A percentile compares a stretch with the other conserved stretches of the same genome.
These are phyloP conservation scores for Calonectria honghensis DNA, from an alignment of 2,329 filamentous ascomycete genomes.

Conservation along the genomic window DNA sequence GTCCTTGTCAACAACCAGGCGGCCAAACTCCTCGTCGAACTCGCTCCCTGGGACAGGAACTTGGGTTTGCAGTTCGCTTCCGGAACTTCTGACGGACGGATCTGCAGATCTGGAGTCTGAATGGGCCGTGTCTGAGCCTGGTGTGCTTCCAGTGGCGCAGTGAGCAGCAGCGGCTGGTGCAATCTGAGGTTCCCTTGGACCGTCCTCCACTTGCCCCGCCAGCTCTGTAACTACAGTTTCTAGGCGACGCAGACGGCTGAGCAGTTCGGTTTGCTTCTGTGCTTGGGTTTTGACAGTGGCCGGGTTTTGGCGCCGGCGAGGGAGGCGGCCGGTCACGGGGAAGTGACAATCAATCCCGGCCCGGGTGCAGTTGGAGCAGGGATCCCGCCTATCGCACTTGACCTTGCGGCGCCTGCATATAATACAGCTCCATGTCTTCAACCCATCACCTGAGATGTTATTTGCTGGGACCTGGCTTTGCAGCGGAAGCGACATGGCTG, in stretches of 20 bases:
- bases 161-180: background rate
- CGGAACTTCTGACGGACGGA: constrained; percentile 34
- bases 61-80: constrained; percentile 28
- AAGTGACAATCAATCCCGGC: constrained; percentile 56
- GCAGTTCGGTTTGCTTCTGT: constrained; percentile 57
- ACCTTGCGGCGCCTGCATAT: constrained; percentile 58
- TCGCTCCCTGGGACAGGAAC: constrained; percentile 42
- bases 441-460: constrained; percentile 38
- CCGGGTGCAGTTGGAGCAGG: constrained; percentile 55
- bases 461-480: constrained; percentile 9
- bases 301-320: constrained; percentile 50
- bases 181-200: background rate
- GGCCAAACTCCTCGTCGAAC: constrained; percentile 57
- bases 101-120: constrained; percentile 35
- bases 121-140: constrained; percentile 33
- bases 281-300: constrained; percentile 47
- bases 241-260: constrained; percentile 55
- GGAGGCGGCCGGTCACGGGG: constrained; percentile 57
- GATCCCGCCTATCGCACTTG: constrained; percentile 56
- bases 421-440: constrained; percentile 59
- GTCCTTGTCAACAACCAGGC: constrained; percentile 53
- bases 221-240: constrained; percentile 58
- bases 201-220: constrained; percentile 56
- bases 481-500: constrained; percentile 30
- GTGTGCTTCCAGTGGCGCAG: background rate